Conservation (phyloP, 495 filamentous ascomycete genomes). For the Trichoderma asperelloides region DNA sequence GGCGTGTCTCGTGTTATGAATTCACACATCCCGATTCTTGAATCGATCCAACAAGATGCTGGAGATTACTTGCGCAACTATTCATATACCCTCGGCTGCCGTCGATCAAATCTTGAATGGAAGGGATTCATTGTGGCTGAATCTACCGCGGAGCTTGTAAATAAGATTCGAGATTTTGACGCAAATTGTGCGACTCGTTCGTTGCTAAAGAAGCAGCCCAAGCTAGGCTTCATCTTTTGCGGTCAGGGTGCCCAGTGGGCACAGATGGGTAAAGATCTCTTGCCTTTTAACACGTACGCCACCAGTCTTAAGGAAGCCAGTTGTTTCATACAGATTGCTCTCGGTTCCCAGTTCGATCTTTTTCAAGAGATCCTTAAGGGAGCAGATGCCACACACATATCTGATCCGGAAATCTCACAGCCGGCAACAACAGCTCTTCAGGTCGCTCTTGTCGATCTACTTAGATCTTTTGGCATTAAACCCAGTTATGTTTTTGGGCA, state of each 20-base stretch:
- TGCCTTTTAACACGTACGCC: constrained; percentile 12
- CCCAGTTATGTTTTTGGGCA: constrained; percentile 46
- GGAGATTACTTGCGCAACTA: constrained; percentile 7
- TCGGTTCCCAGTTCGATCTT: constrained; percentile 20
- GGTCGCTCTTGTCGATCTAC: constrained; percentile 44
- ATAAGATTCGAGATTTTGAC: background rate
- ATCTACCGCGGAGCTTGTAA: background rate
- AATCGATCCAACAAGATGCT: background rate
- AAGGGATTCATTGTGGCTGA: constrained; percentile 7
- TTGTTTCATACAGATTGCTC: background rate
- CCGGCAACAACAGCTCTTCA: constrained; percentile 39
- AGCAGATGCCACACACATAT: constrained; percentile 17
- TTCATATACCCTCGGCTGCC: constrained; percentile 10
- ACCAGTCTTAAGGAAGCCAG: constrained; percentile 14
- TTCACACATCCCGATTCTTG: background rate
- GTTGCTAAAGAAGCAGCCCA: background rate
- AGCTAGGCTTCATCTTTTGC: constrained; percentile 14
- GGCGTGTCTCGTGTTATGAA: constrained; percentile 10
- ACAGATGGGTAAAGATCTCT: constrained; percentile 33
- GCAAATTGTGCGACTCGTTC: background rate
- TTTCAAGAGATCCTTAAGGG: constrained; percentile 17
- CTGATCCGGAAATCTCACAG: constrained; percentile 27
- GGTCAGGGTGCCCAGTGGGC: constrained; percentile 27
- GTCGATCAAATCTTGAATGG: constrained; percentile 11
- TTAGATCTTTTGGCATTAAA: constrained; percentile 36